Evolutionary conservation across 2,329 filamentous ascomycete species (phyloP), one percentile per base, ranked within the genome.

Genomic region (Cytospora chrysosperma): DNA sequence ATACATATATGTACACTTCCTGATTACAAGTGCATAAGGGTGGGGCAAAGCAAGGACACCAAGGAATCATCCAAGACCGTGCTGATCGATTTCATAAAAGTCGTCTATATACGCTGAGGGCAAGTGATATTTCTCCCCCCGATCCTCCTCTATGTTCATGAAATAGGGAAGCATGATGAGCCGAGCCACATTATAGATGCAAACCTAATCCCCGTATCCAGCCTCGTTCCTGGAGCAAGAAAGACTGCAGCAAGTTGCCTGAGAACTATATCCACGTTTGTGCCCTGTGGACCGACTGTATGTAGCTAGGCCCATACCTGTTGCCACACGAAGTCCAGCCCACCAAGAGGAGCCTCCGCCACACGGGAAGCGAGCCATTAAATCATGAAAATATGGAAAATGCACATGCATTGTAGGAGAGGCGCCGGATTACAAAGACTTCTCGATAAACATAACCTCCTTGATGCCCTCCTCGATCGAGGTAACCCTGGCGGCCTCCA

Each of bases 361-460:
- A n/a, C n/a, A n/a, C n/a, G n/a, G n/a, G n/a, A n/a, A n/a, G n/a
- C n/a, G n/a, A n/a, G n/a, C n/a, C n/a, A n/a, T n/a, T n/a, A n/a
- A n/a, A n/a, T n/a, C n/a, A n/a, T n/a, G n/a, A 30, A 30, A 28
- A 26, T 8, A 30, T 37, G 12, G 5, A 13, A 32, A 58, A 21
- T 19, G 15, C 27, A 53, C 28, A 26, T 5, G 21, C n/a, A 7
- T 27, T 26, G 8, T n/a, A 37, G 12, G 4, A 37, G n/a, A 30
- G 19, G 17, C 0, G 12, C 21, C 77, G 78, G 82, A 81, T 66
- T 21, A 49, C 67, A 85, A 71, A 26, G 78, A 77, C 72, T 78
- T 81, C 78, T 91, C 88, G 56, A 90, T 74, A 65, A 86, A 83
- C 85, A 91, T 89, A 13, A 84, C 84, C 73, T 90, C 88, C 67